These are phyloP conservation scores for Coemansia erecta DNA, from an alignment of 192 early-diverging fungal genomes.

Conservation along the genomic window DNA sequence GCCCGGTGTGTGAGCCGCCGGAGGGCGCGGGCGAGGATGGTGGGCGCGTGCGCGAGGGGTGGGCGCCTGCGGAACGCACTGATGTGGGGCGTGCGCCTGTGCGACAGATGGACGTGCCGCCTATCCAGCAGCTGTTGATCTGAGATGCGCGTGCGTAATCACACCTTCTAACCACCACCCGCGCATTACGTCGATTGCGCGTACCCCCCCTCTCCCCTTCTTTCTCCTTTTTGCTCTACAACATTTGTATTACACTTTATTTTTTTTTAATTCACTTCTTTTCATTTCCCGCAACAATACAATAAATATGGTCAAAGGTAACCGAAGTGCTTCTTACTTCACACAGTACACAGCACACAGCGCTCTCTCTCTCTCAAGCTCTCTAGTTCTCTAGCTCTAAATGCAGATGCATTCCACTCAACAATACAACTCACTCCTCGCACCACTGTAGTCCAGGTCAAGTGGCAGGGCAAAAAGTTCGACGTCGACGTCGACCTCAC, in stretches of 20 bases:
- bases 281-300: not conserved
- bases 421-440: not conserved
- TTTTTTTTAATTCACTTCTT: not conserved
- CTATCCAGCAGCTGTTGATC: conserved; percentile 21
- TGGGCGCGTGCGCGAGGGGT: conserved; percentile 22
- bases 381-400: not conserved
- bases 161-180: not conserved
- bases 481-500: conserved; percentile 70
- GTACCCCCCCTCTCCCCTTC: too few relatives aligned
- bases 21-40: conserved; percentile 19
- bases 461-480: conserved; percentile 90
- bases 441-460: conserved; percentile 68
- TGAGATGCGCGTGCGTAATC: not conserved
- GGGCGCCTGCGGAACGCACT: conserved; percentile 31
- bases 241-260: not conserved
- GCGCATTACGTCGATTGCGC: not conserved
- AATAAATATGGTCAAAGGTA: conserved; percentile 31
- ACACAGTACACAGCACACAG: too few relatives aligned
- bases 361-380: too few relatives aligned
- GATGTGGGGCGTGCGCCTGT: too few relatives aligned
- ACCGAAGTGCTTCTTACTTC: too few relatives aligned
- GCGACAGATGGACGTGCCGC: conserved; percentile 42
- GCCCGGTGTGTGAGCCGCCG: conserved; percentile 39
- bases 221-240: too few relatives aligned
- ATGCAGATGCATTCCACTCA: not conserved